Base-by-base conservation (phyloP, 495 filamentous ascomycete species). In the Xylaria bambusicola region DNA sequence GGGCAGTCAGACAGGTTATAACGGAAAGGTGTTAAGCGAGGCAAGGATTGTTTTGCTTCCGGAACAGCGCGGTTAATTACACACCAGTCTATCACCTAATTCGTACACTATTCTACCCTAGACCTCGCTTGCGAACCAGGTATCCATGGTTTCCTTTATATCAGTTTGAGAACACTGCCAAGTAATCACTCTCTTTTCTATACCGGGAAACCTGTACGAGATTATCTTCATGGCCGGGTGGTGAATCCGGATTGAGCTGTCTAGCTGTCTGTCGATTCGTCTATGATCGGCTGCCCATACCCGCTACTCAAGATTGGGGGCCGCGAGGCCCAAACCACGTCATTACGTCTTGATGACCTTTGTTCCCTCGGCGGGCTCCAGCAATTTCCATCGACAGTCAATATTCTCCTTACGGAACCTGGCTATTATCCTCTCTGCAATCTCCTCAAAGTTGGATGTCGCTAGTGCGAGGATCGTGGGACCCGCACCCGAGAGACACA, bases 401-500 rank as follows among this genome's bases (percentile, higher is more conserved):
- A 98, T 94, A 44, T 82, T 76, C 66, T 92, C 83, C 40, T 77
- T 72, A 44, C 74, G 72, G 71, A 96, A 94, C 64, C 80, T 78
- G 12, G 71, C 69, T 64, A 96, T 84, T 52, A 96, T 90, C 66
- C 83, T 77, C 29, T 86, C 73, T 6, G 93, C 93, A 57, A 98
- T 97, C 58, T 85, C 77, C 27, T 88, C 85, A 73, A 97, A 97
- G 73, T 92, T 88, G 52, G 85, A 78, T 5, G 92, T 97, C 10
- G 94, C 94, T 36, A 98, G 80, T 3, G 92, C 94, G 44, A 98
- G 77, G 64, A 98, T 96, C 4, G 93, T 97, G 17, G 93, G 94
- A 2, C 94, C 94, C 3, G 94, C 94, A 20, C 94, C 93, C 7
- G 91, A 95, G 4, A 97, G 79, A 72, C 93, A 97, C 35, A 97